Percentiles rank a stretch among this genome's conserved stretches.
These are phyloP conservation scores for Naganishia onofrii DNA, from an alignment of 768 basidiomycete genomes.

Conservation along the genomic window DNA sequence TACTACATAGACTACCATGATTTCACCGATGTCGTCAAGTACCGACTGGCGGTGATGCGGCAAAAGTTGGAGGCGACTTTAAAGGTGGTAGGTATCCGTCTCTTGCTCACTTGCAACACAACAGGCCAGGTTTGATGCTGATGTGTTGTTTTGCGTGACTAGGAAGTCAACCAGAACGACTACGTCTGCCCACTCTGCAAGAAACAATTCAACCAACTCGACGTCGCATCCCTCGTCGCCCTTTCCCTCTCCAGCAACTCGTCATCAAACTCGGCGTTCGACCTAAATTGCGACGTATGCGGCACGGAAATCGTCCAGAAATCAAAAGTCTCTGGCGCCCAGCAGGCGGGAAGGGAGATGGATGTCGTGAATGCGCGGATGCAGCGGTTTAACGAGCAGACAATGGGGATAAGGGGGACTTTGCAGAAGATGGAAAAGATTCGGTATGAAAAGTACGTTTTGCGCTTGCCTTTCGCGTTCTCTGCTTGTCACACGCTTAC, in stretches of 20 bases:
- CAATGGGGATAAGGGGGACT: constrained; percentile 80
- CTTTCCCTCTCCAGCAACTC: constrained; percentile 9
- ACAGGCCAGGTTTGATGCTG: too few species aligned
- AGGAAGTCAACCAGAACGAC: constrained; percentile 87
- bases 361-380: constrained; percentile 73
- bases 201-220: constrained; percentile 77
- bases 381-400: constrained; percentile 90
- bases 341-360: constrained; percentile 60
- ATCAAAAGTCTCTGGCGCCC: constrained; percentile 51
- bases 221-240: constrained; percentile 66
- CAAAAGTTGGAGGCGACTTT: constrained; percentile 78
- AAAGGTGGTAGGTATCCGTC: constrained; percentile 67
- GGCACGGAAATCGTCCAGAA: constrained; percentile 64
- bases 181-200: constrained; percentile 90
- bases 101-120: background rate
- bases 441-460: constrained; percentile 71
- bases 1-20: constrained; percentile 94
- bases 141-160: background rate
- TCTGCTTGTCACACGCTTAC: too few species aligned
- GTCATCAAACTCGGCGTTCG: constrained; percentile 17
- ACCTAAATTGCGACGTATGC: constrained; percentile 84
- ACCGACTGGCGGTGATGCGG: constrained; percentile 91
- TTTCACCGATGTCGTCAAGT: constrained; percentile 97
- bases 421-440: constrained; percentile 85
- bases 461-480: background rate